Evolutionary conservation across 2,329 filamentous ascomycete genomes (phyloP).

Genomic region (Boeremia lycopersici): DNA sequence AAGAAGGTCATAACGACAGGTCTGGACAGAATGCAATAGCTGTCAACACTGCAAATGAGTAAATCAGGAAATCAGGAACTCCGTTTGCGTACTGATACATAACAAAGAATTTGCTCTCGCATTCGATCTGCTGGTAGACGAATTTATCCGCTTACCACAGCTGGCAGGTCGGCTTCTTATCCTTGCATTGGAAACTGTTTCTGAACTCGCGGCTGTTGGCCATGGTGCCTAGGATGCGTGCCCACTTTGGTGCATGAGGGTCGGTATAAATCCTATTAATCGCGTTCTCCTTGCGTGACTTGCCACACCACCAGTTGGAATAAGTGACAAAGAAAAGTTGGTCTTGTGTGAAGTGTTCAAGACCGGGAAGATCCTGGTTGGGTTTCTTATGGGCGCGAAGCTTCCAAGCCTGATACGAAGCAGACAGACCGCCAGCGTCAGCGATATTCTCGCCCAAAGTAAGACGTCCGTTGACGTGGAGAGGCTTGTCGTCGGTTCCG

Average conservation of each 20-base stretch:
- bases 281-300: conserved; percentile 64
- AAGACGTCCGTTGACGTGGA: conserved; percentile 67
- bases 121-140: not conserved
- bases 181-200: conserved; percentile 69
- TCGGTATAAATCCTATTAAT: conserved; percentile 66
- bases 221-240: conserved; percentile 65
- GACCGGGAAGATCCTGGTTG: conserved; percentile 57
- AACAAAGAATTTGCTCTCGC: not conserved
- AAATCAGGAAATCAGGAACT: not conserved
- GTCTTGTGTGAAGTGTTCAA: conserved; percentile 68
- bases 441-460: conserved; percentile 75
- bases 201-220: conserved; percentile 71
- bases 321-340: conserved; percentile 74
- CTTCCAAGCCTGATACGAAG: conserved; percentile 70
- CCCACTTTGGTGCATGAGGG: conserved; percentile 68
- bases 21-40: no score
- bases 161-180: conserved; percentile 70
- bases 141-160: conserved; percentile 61
- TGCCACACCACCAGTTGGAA: conserved; percentile 70
- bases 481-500: conserved; percentile 60
- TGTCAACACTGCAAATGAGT: no score
- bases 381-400: conserved; percentile 60
- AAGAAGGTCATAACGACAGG: no score
- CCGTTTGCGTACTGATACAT: not conserved
- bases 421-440: conserved; percentile 69